Percentiles rank a stretch among this genome's conserved stretches.
These are phyloP conservation scores for Inosperma sp. DNA, from an alignment of 768 basidiomycete genomes.

Conservation along the genomic window DNA sequence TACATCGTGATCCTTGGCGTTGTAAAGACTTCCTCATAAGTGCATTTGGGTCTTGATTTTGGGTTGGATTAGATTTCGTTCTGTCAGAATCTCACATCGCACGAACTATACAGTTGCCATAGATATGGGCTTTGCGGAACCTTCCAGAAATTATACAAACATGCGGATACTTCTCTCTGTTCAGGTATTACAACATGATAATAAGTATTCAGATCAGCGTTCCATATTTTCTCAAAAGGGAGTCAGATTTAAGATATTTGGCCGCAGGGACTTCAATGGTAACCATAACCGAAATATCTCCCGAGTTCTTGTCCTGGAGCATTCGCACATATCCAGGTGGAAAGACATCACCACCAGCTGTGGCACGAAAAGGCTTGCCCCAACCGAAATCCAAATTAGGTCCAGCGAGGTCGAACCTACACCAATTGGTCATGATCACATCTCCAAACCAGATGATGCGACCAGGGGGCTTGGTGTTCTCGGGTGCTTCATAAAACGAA, in stretches of 20 bases:
- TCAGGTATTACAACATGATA: no score
- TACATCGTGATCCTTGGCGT: no score
- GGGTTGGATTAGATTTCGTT: no score
- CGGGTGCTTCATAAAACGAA: background rate
- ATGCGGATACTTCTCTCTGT: no score
- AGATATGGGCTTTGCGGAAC: no score
- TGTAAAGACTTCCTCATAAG: no score
- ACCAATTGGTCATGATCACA: conserved; percentile 8
- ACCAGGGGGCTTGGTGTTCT: background rate
- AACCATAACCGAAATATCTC: background rate
- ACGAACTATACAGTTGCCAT: no score
- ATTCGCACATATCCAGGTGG: conserved; percentile 6
- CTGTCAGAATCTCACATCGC: no score
- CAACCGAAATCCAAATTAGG: conserved; percentile 1
- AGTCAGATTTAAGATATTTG: background rate
- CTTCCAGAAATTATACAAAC: no score
- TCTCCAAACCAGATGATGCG: conserved; percentile 5
- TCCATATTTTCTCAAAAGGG: conserved; percentile 1
- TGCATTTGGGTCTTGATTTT: no score
- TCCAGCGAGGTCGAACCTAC: conserved; percentile 2
- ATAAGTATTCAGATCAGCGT: background rate
- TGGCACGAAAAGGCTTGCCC: conserved; percentile 2
- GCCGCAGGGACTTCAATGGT: background rate
- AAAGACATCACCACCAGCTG: conserved; percentile 1
- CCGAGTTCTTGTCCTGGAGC: background rate